These are phyloP conservation scores for Pseudogymnoascus sp. DNA, from an alignment of 2,329 filamentous ascomycete genomes.

Conservation along the genomic window DNA sequence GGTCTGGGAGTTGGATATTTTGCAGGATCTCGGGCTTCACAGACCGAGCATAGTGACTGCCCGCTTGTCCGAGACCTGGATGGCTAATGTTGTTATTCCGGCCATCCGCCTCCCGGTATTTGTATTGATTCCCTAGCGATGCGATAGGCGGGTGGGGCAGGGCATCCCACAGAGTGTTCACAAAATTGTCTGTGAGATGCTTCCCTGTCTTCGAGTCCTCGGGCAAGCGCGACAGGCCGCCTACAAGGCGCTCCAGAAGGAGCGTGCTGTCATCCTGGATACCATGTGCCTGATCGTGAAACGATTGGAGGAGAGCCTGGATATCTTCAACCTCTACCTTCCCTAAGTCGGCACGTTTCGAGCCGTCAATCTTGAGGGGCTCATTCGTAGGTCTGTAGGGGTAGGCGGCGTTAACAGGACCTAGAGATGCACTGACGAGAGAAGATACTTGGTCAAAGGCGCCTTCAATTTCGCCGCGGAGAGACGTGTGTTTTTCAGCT, in stretches of 20 bases:
- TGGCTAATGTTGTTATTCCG: conserved; percentile 61
- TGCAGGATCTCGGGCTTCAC: conserved; percentile 52
- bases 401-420: conserved; percentile 30
- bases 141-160: conserved; percentile 65
- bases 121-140: conserved; percentile 53
- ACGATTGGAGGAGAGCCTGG: conserved; percentile 52
- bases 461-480: conserved; percentile 28
- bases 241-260: conserved; percentile 64
- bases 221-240: conserved; percentile 24
- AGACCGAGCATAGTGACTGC: conserved; percentile 57
- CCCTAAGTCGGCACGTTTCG: conserved; percentile 32
- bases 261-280: conserved; percentile 67
- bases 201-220: conserved; percentile 23
- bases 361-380: conserved; percentile 20
- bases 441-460: conserved; percentile 32
- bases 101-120: conserved; percentile 61
- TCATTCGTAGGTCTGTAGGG: conserved; percentile 30
- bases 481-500: background rate
- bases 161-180: conserved; percentile 62
- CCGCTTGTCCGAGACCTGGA: conserved; percentile 59
- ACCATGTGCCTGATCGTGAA: conserved; percentile 56
- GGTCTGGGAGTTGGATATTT: conserved; percentile 56
- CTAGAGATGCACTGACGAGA: conserved; percentile 33
- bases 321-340: conserved; percentile 40
- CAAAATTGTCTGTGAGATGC: conserved; percentile 55